phyloP scores from a whole-genome alignment of 345 rosid species.

The Passiflora organensis region DNA sequence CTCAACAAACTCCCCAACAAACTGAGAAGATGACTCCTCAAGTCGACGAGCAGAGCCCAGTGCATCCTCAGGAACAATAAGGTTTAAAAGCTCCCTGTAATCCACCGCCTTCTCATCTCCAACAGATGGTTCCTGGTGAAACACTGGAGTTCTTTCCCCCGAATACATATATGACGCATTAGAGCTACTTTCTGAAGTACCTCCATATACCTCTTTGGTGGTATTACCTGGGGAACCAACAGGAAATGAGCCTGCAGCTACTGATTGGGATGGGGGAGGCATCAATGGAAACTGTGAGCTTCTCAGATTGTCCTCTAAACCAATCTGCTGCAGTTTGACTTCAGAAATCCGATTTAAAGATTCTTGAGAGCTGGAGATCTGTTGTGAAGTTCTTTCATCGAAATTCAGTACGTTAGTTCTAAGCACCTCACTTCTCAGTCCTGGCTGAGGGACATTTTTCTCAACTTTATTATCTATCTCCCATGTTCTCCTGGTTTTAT shows the following conservation, averaged over 20 bases:
- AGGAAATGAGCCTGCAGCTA: slow-evolving; percentile 32
- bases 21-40: slow-evolving; percentile 54
- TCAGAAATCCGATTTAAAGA: slow-evolving; percentile 32
- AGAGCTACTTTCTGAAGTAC: slow-evolving; percentile 44
- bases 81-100: slow-evolving; percentile 27
- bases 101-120: slow-evolving; percentile 26
- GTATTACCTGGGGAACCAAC: slow-evolving; percentile 26
- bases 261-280: slow-evolving; percentile 53
- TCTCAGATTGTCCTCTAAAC: slow-evolving; percentile 32
- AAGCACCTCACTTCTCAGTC: slow-evolving; percentile 25
- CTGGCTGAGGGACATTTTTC: slow-evolving; percentile 26
- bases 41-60: slow-evolving; percentile 55
- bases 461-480: slow-evolving; percentile 26
- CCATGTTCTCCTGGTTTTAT: slow-evolving; percentile 6
- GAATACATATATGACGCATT: slow-evolving; percentile 23
- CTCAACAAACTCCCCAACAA: slow-evolving; percentile 66
- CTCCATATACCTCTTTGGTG: slow-evolving; percentile 31
- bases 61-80: slow-evolving; percentile 43
- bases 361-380: slow-evolving; percentile 38
- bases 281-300: slow-evolving; percentile 42
- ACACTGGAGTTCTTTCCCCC: slow-evolving; percentile 29
- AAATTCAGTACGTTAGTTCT: slow-evolving; percentile 26
- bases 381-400: slow-evolving; percentile 26
- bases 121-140: slow-evolving; percentile 19
- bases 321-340: slow-evolving; percentile 28